phyloP scores from a whole-genome alignment of 129 eudicot species.

The Chrysanthemum makinoi region DNA sequence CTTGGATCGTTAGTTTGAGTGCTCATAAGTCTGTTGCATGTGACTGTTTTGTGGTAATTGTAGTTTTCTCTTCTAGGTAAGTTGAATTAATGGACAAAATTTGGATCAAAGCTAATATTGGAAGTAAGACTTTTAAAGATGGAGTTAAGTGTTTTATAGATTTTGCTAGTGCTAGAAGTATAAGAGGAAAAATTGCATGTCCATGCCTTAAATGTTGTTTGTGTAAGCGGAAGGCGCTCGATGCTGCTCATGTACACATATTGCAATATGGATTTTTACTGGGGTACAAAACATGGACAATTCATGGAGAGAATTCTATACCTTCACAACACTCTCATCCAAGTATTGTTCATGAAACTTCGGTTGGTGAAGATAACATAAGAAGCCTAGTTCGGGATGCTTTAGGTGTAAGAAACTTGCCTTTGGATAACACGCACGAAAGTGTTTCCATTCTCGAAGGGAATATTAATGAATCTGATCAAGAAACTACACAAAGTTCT shows the following conservation, averaged over 20 bases:
- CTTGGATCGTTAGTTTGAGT: too few species aligned
- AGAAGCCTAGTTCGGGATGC: not conserved
- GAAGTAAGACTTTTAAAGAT: not conserved
- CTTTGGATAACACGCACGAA: not conserved
- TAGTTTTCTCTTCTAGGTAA: too few species aligned
- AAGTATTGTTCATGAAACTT: slow-evolving; percentile 11
- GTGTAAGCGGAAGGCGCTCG: not conserved
- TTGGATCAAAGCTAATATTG: not conserved
- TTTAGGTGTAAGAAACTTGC: not conserved
- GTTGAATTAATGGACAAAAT: not conserved
- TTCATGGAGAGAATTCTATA: not conserved
- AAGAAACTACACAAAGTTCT: not conserved
- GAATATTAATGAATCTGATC: not conserved
- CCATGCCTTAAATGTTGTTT: not conserved
- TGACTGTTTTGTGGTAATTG: too few species aligned
- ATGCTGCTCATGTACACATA: not conserved
- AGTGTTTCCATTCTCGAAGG: not conserved
- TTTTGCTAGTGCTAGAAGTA: not conserved
- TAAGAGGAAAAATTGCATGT: not conserved
- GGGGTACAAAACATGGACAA: not conserved
- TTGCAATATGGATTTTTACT: not conserved
- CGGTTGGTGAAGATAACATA: not conserved
- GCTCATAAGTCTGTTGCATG: too few species aligned
- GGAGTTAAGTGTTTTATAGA: not conserved
- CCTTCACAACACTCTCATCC: not conserved